Evolutionary conservation across 1,284 basidiomycete genomes (phyloP).

Genomic region (Xerocomus minutiporus): DNA sequence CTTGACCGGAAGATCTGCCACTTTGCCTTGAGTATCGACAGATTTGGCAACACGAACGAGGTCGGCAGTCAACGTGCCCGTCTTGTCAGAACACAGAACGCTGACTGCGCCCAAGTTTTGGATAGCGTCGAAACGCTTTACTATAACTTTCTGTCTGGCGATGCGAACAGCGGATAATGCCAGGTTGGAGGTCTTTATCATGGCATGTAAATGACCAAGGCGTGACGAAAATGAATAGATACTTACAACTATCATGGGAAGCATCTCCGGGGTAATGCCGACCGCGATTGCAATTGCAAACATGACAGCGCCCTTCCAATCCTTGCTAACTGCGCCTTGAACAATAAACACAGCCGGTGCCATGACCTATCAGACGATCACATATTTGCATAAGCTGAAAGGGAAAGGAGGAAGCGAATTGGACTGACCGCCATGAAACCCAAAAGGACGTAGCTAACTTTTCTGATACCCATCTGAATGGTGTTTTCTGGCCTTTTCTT

Average conservation of each 20-base stretch:
- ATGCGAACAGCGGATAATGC: constrained; percentile 31
- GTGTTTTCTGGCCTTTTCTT: constrained; percentile 29
- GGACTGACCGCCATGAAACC: constrained; percentile 29
- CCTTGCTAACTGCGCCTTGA: constrained; percentile 31
- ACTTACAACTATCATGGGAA: constrained; percentile 33
- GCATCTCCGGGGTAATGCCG: constrained; percentile 32
- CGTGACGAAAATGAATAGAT: not conserved
- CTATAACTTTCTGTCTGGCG: constrained; percentile 31
- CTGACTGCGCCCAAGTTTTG: constrained; percentile 31
- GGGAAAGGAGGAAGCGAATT: not conserved
- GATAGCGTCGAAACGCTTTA: constrained; percentile 33
- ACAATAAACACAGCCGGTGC: constrained; percentile 29
- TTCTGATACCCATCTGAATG: constrained; percentile 30
- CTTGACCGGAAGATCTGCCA: constrained; percentile 23
- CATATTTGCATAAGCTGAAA: not conserved
- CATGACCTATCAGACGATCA: constrained; percentile 21
- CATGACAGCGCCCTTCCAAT: constrained; percentile 31
- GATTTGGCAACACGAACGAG: constrained; percentile 32
- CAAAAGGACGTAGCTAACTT: constrained; percentile 32
- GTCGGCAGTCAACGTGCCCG: constrained; percentile 32
- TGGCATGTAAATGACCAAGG: constrained; percentile 6
- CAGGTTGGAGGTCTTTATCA: constrained; percentile 28
- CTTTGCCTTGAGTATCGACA: constrained; percentile 20
- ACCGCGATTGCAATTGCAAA: constrained; percentile 31
- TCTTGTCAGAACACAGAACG: constrained; percentile 30